Base-by-base conservation (phyloP, 192 early-diverging fungal species). In the Coemansia sp. region DNA sequence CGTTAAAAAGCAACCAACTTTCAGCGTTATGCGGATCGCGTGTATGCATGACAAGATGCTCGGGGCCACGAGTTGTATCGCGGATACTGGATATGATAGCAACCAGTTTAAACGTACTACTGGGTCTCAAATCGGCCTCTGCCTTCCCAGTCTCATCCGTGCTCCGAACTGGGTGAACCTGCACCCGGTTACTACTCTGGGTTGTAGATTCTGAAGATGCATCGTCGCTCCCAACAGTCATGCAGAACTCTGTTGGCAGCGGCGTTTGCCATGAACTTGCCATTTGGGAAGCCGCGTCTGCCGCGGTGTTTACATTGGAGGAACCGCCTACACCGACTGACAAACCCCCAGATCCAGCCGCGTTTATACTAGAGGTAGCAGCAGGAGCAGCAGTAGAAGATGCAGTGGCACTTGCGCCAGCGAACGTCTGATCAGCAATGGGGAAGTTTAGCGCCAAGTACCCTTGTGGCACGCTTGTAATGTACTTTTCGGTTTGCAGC, bases 1-100 rank as follows among this genome's bases (percentile, higher is more conserved):
- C 95, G 67, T 98, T 98, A 67, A 98, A 95, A 11, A 96, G 66
- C 59, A 89, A 83, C 96, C 96, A 98, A 14, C 47, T 23, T 0
- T 38, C 55, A 15, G 54, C 24, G 30, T 50, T 55, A 10, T 60
- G 54, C 2, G 66, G 66, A 17, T 62, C 58, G 5, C 68, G 67
- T 27, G 75, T 58, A 42, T 81, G 79, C 33, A 64, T 61, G 8
- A 81, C 64, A 27, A 81, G 49, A 22, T 81, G 80, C 47, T 66
- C 73, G 10, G 67, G 44, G 1, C 66, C 62, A 21, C 65, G 66
- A 25, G 59, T 52, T 10, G 66, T 58, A 38, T 81, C 80, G 48
- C 63, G 71, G 38, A 81, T 69, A 11, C 61, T 57, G 12, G 70
- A 77, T 30, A 81, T 55, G n/a, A 81, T 60, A 0, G 73, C 73